These are phyloP conservation scores for Dictyostelium firmibasis DNA, from an alignment of 78 protist genomes.

Conservation along the genomic window DNA sequence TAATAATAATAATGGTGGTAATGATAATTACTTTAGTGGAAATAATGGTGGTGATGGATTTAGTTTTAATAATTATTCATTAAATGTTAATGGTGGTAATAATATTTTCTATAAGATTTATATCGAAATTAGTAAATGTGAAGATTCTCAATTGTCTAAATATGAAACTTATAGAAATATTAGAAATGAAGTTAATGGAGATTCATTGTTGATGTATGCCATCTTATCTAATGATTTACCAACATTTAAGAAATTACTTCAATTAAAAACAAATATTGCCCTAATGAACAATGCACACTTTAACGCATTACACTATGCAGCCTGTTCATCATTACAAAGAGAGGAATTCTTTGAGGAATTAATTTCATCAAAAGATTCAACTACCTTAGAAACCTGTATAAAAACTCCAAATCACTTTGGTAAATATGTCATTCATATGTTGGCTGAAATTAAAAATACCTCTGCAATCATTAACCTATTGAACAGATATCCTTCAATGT, in stretches of 20 bases:
- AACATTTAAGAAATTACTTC: neutral
- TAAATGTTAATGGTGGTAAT: neutral
- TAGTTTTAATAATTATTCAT: neutral
- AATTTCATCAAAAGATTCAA: neutral
- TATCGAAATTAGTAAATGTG: neutral
- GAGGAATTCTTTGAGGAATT: neutral
- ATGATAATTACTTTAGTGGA: neutral
- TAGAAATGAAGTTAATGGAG: neutral
- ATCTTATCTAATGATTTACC: neutral
- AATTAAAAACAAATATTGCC: neutral
- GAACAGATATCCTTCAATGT: neutral
- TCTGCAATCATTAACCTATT: neutral
- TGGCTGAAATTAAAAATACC: neutral
- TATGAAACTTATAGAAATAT: constrained; percentile 16
- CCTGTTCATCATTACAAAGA: neutral
- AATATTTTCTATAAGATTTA: neutral
- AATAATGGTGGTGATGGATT: neutral
- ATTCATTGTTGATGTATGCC: constrained; percentile 1
- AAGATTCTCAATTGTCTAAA: neutral
- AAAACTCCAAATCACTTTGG: neutral
- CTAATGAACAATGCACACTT: neutral
- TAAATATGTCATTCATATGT: neutral
- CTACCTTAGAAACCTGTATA: neutral
- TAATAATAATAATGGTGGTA: neutral
- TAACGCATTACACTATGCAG: neutral